A percentile compares a stretch with the other conserved stretches of the same genome.
These are phyloP conservation scores for Pythium grandisporangium DNA, from an alignment of 352 stramenopile genomes.

Conservation along the genomic window DNA sequence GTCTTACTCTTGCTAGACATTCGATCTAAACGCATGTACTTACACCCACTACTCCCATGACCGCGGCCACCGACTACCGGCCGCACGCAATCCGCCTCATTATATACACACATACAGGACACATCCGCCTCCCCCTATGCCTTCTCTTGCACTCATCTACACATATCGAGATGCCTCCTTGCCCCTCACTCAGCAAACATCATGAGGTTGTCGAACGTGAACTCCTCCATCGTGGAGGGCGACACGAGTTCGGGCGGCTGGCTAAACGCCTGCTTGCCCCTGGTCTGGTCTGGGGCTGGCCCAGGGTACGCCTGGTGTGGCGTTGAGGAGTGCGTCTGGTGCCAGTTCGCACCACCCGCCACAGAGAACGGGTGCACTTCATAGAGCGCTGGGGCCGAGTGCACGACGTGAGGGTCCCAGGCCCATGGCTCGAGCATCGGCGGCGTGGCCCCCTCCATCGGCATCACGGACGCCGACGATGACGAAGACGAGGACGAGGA, in stretches of 20 bases:
- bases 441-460: conserved; percentile 17
- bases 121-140: no score
- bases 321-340: no score
- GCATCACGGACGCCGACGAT: conserved; percentile 14
- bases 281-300: no score
- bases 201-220: conserved; percentile 48
- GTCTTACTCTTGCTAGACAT: no score
- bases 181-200: conserved; percentile 57
- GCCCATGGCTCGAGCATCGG: conserved; percentile 59
- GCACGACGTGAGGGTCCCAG: conserved; percentile 42
- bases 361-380: conserved; percentile 30
- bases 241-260: conserved; percentile 22
- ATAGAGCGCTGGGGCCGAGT: conserved; percentile 24
- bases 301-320: no score
- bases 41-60: no score
- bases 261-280: conserved; percentile 15
- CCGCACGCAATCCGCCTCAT: no score
- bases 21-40: no score
- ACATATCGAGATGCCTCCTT: no score
- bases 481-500: neutral
- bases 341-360: conserved; percentile 43
- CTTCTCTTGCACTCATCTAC: no score
- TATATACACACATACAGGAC: no score
- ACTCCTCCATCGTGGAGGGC: conserved; percentile 41
- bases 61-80: no score